Evolutionary conservation across 2,329 filamentous ascomycete species (phyloP).

Genomic region (Fusarium odoratissimum): DNA sequence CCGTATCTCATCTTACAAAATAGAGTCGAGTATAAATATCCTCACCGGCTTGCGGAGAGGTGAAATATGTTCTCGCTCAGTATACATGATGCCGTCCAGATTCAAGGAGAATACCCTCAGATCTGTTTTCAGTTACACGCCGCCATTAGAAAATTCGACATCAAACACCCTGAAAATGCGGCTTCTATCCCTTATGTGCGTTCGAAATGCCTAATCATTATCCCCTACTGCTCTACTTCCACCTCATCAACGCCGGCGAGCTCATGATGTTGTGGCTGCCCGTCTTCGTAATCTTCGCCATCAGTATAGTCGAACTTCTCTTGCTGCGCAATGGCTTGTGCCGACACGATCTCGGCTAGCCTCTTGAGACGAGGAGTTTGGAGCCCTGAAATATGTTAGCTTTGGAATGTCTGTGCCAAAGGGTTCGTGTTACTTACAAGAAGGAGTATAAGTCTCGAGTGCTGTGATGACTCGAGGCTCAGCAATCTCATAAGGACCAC

Average conservation of each 20-base stretch:
- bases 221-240: slow-evolving; percentile 46
- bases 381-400: slow-evolving; percentile 72
- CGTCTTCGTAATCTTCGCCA: slow-evolving; percentile 58
- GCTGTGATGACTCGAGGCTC: slow-evolving; percentile 96
- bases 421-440: slow-evolving; percentile 71
- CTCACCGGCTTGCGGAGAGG: slow-evolving; percentile 35
- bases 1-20: slow-evolving; percentile 45
- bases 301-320: slow-evolving; percentile 77
- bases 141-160: slow-evolving; percentile 44
- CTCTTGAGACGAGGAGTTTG: slow-evolving; percentile 96
- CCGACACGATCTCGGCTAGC: slow-evolving; percentile 96
- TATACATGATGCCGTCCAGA: slow-evolving; percentile 44
- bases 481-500: slow-evolving; percentile 97
- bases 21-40: slow-evolving; percentile 24
- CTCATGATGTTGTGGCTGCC: slow-evolving; percentile 59
- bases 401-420: background rate
- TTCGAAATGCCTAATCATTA: slow-evolving; percentile 43
- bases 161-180: slow-evolving; percentile 47
- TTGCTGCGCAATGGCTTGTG: slow-evolving; percentile 95
- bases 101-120: slow-evolving; percentile 35
- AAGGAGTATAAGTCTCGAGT: slow-evolving; percentile 96
- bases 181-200: slow-evolving; percentile 47
- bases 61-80: slow-evolving; percentile 28
- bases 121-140: slow-evolving; percentile 40
- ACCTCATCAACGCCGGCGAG: slow-evolving; percentile 64